Base-by-base conservation (phyloP, 768 basidiomycete genomes). In the Panaeolus cyanescens region DNA sequence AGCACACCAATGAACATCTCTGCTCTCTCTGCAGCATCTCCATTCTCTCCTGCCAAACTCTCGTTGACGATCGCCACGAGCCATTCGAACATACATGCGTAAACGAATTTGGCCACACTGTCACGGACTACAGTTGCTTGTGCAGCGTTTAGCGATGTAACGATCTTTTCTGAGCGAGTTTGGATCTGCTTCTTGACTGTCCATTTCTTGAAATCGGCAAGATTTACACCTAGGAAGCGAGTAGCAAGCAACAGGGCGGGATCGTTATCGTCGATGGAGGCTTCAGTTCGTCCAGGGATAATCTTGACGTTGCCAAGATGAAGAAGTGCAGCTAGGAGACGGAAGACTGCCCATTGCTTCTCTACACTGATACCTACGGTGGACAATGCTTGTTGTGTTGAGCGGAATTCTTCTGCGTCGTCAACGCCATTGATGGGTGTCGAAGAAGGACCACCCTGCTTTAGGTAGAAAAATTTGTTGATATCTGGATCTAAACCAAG, bases 1-100 rank as follows among this genome's bases (percentile, higher is more conserved):
- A 99, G 78, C 15, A 99, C 97, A 67, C 97, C 97, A 64, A 99
- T 99, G 75, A 99, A 99, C 90, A 96, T 98, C 74, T 96, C 95
- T 22, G 96, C 95, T 54, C 88, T 84, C 62, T 88, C 88, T 4
- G 91, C 93, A 28, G 92, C 94, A 73, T 94, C 92, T 1, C 95
- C 95, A 59, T 89, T 90, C 70, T 97, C 95, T n/a, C 96, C 96
- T 2, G 93, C 89, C 76, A 99, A 80, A 75, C 92, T 94, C 76
- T 99, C 96, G 74, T 99, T 99, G 70, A 98, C 92, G 60, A 98
- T 93, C 13, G 93, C 90, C 28, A 99, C 96, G 50, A 99, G 81
- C 95, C 96, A 99, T 75, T 99, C 97, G 71, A 99, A 99, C 72
- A 99, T 80, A 74, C 95, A 98, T 7, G 96, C 95, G 77, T 99